phyloP scores from a whole-genome alignment of 2,329 filamentous ascomycete genomes.

The Domatiomyces catenatus region DNA sequence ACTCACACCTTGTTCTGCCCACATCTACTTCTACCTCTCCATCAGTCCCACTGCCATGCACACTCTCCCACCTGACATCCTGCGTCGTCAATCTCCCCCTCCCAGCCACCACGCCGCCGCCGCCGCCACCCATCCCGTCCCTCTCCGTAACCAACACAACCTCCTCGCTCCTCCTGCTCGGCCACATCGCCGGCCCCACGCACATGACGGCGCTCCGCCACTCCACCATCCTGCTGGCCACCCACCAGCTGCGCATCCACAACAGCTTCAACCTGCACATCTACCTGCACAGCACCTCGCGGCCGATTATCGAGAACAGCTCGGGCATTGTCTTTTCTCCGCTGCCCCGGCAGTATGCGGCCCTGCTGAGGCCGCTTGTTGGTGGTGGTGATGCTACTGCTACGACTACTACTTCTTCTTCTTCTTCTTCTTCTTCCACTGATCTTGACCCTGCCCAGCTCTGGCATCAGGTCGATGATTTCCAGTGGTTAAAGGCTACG shows the following conservation, averaged over 20 bases:
- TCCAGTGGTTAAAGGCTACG: slow-evolving; percentile 85
- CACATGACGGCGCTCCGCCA: slow-evolving; percentile 64
- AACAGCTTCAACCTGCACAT: slow-evolving; percentile 67
- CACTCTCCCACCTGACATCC: slow-evolving; percentile 50
- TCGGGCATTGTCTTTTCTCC: slow-evolving; percentile 61
- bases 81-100: slow-evolving; percentile 80
- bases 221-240: slow-evolving; percentile 56
- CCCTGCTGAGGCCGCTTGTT: slow-evolving; percentile 21
- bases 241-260: slow-evolving; percentile 86
- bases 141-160: slow-evolving; percentile 54
- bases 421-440: slow-evolving; percentile 5
- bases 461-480: slow-evolving; percentile 89
- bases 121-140: slow-evolving; percentile 59
- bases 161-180: slow-evolving; percentile 59
- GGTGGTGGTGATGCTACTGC: background rate
- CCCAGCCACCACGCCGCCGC: slow-evolving; percentile 29
- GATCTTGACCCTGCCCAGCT: slow-evolving; percentile 38
- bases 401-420: background rate
- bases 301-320: slow-evolving; percentile 91
- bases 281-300: slow-evolving; percentile 65
- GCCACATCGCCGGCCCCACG: slow-evolving; percentile 61
- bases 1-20: slow-evolving; percentile 64
- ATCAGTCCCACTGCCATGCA: slow-evolving; percentile 58
- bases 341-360: slow-evolving; percentile 54
- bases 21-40: slow-evolving; percentile 53